Conservation (phyloP, 1,284 basidiomycete genomes). For the Earliella scabrosa region DNA sequence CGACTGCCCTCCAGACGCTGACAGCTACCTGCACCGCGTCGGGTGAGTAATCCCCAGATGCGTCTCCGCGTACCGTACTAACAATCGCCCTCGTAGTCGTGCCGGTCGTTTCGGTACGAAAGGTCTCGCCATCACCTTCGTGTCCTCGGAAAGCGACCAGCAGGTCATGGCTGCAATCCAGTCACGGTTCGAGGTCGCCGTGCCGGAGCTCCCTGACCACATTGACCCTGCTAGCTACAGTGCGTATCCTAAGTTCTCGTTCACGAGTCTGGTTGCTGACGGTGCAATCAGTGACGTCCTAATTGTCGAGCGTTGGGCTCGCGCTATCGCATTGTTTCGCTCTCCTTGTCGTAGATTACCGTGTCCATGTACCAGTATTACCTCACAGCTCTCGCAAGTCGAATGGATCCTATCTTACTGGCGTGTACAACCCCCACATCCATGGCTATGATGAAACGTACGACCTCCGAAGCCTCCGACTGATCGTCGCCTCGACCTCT, state of each 20-base stretch:
- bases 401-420: conserved; percentile 25
- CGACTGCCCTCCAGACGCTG: conserved; percentile 95
- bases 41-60: conserved; percentile 52
- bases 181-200: conserved; percentile 90
- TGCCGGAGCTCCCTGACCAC: conserved; percentile 90
- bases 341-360: conserved; percentile 25
- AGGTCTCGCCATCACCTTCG: conserved; percentile 98
- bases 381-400: conserved; percentile 11
- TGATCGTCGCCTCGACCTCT: too few relatives aligned
- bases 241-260: conserved; percentile 45
- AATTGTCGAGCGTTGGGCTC: conserved; percentile 23
- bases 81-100: conserved; percentile 55
- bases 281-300: conserved; percentile 41
- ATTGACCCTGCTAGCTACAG: conserved; percentile 91
- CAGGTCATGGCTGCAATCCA: conserved; percentile 94
- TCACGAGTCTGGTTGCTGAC: neutral
- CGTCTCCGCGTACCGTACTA: neutral
- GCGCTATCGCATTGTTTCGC: conserved; percentile 16
- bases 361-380: conserved; percentile 25
- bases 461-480: too few relatives aligned
- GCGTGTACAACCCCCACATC: neutral
- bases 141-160: conserved; percentile 89
- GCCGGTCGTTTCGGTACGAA: conserved; percentile 99
- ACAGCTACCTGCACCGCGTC: conserved; percentile 98
- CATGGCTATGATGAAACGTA: too few relatives aligned